Evolutionary conservation across 768 basidiomycete species (phyloP).

Genomic region (Pilatotrama ljubarskyi): DNA sequence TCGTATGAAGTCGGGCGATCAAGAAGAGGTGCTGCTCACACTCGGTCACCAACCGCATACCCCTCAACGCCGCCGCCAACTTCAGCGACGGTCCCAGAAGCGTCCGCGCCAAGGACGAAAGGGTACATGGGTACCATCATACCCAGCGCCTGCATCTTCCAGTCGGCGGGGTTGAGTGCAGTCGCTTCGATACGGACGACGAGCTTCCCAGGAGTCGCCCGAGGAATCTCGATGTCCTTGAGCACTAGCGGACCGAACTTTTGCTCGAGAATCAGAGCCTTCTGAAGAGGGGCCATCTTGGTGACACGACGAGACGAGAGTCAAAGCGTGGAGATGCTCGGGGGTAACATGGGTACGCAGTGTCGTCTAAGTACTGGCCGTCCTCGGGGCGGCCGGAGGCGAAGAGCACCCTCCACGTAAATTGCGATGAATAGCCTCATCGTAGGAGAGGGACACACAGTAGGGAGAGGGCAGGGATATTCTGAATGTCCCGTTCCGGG

Average conservation of each 20-base stretch:
- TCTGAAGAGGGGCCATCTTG: conserved; percentile 17
- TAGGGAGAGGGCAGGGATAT: no score
- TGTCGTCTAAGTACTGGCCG: no score
- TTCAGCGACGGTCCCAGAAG: conserved; percentile 39
- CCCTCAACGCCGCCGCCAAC: conserved; percentile 40
- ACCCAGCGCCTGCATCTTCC: conserved; percentile 33
- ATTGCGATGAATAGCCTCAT: no score
- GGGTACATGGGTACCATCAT: conserved; percentile 40
- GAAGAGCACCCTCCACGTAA: no score
- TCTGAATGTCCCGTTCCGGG: no score
- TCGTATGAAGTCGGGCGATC: neutral
- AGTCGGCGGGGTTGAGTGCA: conserved; percentile 37
- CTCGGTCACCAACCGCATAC: conserved; percentile 5
- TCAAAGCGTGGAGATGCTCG: no score
- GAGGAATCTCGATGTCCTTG: conserved; percentile 2
- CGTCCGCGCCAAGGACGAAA: conserved; percentile 39
- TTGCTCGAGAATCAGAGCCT: conserved; percentile 20
- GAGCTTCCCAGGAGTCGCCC: conserved; percentile 26
- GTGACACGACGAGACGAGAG: neutral
- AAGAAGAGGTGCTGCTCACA: neutral
- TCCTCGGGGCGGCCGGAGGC: no score
- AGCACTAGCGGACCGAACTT: conserved; percentile 11
- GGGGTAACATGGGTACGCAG: no score
- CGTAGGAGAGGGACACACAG: no score
- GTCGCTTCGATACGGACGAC: conserved; percentile 31